Conservation (phyloP, 495 filamentous ascomycete genomes). For the Aspergillus diversus region DNA sequence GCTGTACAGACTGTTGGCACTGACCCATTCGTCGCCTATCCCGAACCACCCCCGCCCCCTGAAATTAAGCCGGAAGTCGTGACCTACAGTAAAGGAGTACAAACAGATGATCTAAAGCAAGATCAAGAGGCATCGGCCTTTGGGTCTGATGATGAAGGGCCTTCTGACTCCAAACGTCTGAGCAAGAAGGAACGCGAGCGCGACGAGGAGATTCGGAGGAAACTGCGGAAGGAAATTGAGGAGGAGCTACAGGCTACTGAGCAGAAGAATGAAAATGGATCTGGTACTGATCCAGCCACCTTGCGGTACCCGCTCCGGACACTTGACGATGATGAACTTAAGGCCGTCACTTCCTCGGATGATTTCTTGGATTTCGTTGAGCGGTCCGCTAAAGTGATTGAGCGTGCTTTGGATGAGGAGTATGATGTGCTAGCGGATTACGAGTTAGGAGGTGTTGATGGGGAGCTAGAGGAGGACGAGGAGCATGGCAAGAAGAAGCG, state of each 20-base stretch:
- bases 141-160: slow-evolving; percentile 69
- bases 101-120: slow-evolving; percentile 62
- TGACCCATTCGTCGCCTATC: slow-evolving; percentile 66
- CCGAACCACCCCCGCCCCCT: slow-evolving; percentile 72
- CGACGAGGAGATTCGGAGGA: slow-evolving; percentile 86
- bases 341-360: slow-evolving; percentile 86
- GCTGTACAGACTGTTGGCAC: slow-evolving; percentile 73
- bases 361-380: slow-evolving; percentile 97
- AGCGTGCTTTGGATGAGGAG: slow-evolving; percentile 88
- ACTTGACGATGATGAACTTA: slow-evolving; percentile 83
- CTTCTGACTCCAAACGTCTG: slow-evolving; percentile 62
- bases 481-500: slow-evolving; percentile 77
- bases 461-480: slow-evolving; percentile 82
- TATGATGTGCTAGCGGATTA: slow-evolving; percentile 98
- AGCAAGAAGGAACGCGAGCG: slow-evolving; percentile 76
- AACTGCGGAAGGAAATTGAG: slow-evolving; percentile 86
- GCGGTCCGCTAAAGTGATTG: slow-evolving; percentile 93
- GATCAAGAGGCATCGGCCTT: slow-evolving; percentile 41
- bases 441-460: slow-evolving; percentile 68
- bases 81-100: slow-evolving; percentile 94
- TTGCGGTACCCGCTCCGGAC: slow-evolving; percentile 77
- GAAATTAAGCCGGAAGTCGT: slow-evolving; percentile 77
- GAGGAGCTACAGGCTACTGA: slow-evolving; percentile 79
- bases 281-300: slow-evolving; percentile 46
- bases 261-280: slow-evolving; percentile 52